Evolutionary conservation across 257 asterid species (phyloP).

Genomic region (Salvia hispanica): DNA sequence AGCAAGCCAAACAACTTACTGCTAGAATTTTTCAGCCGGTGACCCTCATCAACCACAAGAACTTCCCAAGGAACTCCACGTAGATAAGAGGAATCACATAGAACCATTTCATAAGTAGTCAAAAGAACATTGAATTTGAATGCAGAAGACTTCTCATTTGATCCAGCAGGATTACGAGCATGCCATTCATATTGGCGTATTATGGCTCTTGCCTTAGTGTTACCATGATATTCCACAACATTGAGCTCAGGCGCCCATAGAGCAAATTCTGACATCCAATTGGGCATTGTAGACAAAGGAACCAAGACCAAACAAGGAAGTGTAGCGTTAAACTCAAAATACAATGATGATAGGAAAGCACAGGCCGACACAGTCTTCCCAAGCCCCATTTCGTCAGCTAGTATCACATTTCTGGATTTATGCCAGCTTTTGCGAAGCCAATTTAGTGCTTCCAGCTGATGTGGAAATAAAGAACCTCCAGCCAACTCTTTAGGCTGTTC

Average conservation of each 20-base stretch:
- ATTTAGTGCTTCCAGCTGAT: constrained; percentile 96
- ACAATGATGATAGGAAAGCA: constrained; percentile 85
- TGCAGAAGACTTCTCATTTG: constrained; percentile 55
- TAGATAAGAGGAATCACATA: constrained; percentile 76
- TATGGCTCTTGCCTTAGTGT: constrained; percentile 70
- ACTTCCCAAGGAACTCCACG: constrained; percentile 99
- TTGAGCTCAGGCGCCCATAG: constrained; percentile 95
- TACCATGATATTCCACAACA: constrained; percentile 96
- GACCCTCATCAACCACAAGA: constrained; percentile 99
- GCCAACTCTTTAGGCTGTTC: constrained; percentile 90
- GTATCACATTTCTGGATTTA: constrained; percentile 88
- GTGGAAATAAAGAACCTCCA: constrained; percentile 92
- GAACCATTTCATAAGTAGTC: constrained; percentile 96
- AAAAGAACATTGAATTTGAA: constrained; percentile 87
- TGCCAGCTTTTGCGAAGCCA: constrained; percentile 98
- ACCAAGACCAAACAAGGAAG: constrained; percentile 95
- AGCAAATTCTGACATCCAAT: constrained; percentile 96
- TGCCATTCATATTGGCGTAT: constrained; percentile 98
- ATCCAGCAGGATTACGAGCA: constrained; percentile 51
- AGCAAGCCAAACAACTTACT: constrained; percentile 90
- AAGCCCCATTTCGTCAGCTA: constrained; percentile 99
- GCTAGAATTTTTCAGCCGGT: constrained; percentile 83
- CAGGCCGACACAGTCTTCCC: constrained; percentile 96
- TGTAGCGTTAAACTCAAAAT: constrained; percentile 74
- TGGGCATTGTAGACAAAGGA: constrained; percentile 98